A percentile compares a stretch with the other conserved stretches of the same genome.
These are phyloP conservation scores for Kokia cookei DNA, from an alignment of 441 rosid genomes.

Conservation along the genomic window DNA sequence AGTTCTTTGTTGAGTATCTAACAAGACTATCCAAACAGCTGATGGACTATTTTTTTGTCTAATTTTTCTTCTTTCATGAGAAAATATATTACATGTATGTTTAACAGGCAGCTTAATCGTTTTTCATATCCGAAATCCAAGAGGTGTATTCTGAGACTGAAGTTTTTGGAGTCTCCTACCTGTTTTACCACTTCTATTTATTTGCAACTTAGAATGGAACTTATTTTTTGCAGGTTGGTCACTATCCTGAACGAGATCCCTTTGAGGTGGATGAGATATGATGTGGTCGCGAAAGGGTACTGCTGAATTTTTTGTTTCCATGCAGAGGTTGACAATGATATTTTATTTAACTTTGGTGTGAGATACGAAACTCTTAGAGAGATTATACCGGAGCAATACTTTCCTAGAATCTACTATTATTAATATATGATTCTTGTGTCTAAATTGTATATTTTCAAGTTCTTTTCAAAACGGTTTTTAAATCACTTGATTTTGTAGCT, in stretches of 20 bases:
- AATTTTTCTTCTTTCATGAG: background rate
- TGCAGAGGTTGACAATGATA: background rate
- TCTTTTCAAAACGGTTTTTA: too few relatives aligned
- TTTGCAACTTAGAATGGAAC: background rate
- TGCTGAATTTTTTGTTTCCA: background rate
- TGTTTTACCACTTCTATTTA: background rate
- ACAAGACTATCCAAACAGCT: background rate
- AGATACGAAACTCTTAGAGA: background rate
- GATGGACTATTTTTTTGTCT: background rate
- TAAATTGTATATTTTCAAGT: too few relatives aligned
- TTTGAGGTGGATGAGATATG: constrained; percentile 67
- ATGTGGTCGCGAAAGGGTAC: background rate
- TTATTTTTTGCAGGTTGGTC: constrained; percentile 41
- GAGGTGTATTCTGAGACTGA: background rate
- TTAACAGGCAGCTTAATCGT: background rate
- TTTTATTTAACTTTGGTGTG: background rate
- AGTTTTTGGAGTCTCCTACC: background rate
- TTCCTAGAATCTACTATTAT: background rate
- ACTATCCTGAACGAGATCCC: constrained; percentile 56
- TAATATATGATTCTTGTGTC: too few relatives aligned
- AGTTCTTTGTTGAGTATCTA: background rate
- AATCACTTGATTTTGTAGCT: too few relatives aligned
- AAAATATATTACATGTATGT: background rate
- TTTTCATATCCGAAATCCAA: background rate
- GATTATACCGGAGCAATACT: background rate